Percentiles rank a stretch among this genome's conserved stretches.
phyloP scores from a whole-genome alignment of 441 rosid species.

The Brassica balearica region DNA sequence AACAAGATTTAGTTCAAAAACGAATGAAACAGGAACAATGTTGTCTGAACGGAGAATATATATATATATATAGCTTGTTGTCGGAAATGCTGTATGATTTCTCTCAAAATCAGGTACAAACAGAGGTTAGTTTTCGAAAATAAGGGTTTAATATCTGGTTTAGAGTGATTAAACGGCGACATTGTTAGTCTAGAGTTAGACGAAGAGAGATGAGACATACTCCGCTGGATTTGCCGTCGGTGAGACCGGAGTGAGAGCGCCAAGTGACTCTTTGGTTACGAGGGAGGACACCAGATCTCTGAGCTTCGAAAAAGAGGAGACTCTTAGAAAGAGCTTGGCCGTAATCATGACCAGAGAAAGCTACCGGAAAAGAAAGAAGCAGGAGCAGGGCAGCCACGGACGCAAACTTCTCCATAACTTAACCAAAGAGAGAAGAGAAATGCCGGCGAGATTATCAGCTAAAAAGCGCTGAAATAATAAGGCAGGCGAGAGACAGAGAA shows the following conservation, averaged over 20 bases:
- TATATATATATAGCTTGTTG: too few relatives aligned
- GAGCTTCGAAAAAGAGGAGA: constrained; percentile 97
- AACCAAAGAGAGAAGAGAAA: constrained; percentile 35
- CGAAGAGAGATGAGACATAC: constrained; percentile 48
- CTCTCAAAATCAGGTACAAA: too few relatives aligned
- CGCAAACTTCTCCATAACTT: constrained; percentile 33
- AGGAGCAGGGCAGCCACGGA: constrained; percentile 56
- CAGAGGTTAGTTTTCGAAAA: too few relatives aligned
- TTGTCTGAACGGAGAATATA: too few relatives aligned
- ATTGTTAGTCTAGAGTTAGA: too few relatives aligned
- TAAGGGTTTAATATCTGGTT: too few relatives aligned
- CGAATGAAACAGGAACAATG: constrained; percentile 20
- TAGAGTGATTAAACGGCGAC: too few relatives aligned
- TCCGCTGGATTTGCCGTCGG: constrained; percentile 92
- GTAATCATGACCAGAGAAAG: constrained; percentile 82
- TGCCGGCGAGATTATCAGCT: constrained; percentile 53
- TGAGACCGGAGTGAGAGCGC: constrained; percentile 93
- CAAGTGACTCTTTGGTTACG: constrained; percentile 85
- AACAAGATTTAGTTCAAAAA: neutral
- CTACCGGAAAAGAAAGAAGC: constrained; percentile 60
- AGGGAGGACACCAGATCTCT: constrained; percentile 94
- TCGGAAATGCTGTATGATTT: too few relatives aligned
- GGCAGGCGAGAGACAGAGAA: constrained; percentile 7
- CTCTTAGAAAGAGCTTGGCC: constrained; percentile 87
- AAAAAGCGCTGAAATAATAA: constrained; percentile 47